Percentiles rank a stretch among this genome's conserved stretches.
Conservation (phyloP, 2,329 filamentous ascomycete genomes). For the Coccinonectria pachysandricola region DNA sequence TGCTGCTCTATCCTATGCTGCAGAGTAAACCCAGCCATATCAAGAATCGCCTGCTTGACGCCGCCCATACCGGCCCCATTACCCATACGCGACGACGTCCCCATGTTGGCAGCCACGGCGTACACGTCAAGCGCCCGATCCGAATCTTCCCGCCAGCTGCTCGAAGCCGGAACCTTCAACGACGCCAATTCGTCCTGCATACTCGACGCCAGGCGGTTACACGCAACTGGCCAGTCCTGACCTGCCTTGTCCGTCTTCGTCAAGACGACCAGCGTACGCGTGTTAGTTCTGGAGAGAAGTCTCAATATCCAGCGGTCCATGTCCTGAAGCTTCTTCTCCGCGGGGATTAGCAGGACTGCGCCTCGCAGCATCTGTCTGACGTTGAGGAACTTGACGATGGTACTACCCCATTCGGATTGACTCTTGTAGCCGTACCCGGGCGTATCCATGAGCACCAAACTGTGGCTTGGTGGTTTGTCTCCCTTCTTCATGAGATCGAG, state of each 20-base stretch:
- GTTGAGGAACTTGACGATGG: conserved; percentile 41
- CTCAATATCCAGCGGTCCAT: conserved; percentile 37
- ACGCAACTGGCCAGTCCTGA: conserved; percentile 19
- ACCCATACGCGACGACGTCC: conserved; percentile 18
- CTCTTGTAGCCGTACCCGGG: conserved; percentile 41
- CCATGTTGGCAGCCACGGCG: conserved; percentile 29
- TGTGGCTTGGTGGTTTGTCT: conserved; percentile 33
- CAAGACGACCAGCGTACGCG: conserved; percentile 39
- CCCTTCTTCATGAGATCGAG: conserved; percentile 19
- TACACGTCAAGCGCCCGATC: conserved; percentile 23
- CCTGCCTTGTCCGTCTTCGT: conserved; percentile 46
- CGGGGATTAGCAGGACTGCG: conserved; percentile 43
- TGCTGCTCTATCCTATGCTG: conserved; percentile 23
- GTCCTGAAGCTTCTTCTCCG: conserved; percentile 39
- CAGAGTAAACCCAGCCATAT: conserved; percentile 29
- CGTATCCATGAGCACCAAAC: conserved; percentile 40
- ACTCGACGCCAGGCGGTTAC: conserved; percentile 15
- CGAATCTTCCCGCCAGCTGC: conserved; percentile 19
- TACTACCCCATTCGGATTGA: conserved; percentile 39
- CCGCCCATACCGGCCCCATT: conserved; percentile 30
- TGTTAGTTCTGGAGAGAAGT: conserved; percentile 33
- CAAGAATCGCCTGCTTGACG: conserved; percentile 28
- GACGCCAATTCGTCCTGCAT: conserved; percentile 19
- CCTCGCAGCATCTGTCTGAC: conserved; percentile 37
- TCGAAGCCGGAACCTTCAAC: conserved; percentile 12